Evolutionary conservation across 2,329 filamentous ascomycete species (phyloP), one percentile per base, ranked within the genome.

Genomic region (Thielaviopsis ethacetica): DNA sequence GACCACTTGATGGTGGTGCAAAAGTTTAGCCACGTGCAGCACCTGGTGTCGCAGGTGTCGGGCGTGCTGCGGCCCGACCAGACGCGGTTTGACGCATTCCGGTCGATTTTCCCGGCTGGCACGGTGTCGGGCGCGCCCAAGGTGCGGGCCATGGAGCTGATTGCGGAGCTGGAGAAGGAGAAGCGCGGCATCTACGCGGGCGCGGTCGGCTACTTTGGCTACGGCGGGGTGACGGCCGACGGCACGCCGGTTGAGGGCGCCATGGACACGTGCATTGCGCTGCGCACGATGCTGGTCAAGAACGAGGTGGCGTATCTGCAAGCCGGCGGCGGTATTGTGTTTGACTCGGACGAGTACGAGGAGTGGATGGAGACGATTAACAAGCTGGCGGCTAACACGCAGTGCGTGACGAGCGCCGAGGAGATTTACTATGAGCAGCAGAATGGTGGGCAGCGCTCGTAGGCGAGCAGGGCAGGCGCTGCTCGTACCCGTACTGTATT

Each of bases 51-150:
- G 1, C 91, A 98, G 71, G 93, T 98, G 0, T 95, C 89, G 1
- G 91, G 93, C 52, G 79, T 93, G n/a, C 74, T 97, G 64, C 81
- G 93, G 53, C 77, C 81, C 5, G 91, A 79, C 47, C 90, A 90
- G 76, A 91, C 89, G 30, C 81, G 93, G 61, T 98, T 95, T 72
- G 91, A 97, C 68, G 93, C 93, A 10, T 95, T 98, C 74, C 82
- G 91, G 47, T 91, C 87, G 64, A 96, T 98, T 66, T 98, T 98
- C 75, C 93, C 93, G 0, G 93, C 93, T 4, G 93, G 93, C 59
- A 98, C 93, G 0, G 91, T 97, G 30, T 93, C 87, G 19, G 93
- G 93, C 4, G 91, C 93, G 3, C 93, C 93, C 60, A 98, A 98
- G 74, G 90, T 98, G 59, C 83, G 85, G 63, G 93, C 93, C 2